A percentile compares a stretch with the other conserved stretches of the same genome.
Evolutionary conservation across 2,329 filamentous ascomycete genomes (phyloP).

Genomic region (Aspergillus fumigatiaffinis): DNA sequence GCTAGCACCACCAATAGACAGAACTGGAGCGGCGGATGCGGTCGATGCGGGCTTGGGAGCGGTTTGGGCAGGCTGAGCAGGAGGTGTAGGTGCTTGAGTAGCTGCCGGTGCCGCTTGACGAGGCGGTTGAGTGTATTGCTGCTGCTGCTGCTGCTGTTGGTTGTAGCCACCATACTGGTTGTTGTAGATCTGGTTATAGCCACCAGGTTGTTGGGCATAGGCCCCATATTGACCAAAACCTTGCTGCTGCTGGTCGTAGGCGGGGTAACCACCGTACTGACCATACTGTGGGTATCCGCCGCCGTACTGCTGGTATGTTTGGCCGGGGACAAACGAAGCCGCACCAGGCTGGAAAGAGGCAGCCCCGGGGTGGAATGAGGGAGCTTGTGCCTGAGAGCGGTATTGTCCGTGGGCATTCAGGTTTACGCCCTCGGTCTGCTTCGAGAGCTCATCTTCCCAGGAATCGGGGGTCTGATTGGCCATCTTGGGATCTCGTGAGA

Average conservation of each 20-base stretch:
- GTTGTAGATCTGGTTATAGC: conserved; percentile 37
- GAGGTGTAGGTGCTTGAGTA: conserved; percentile 36
- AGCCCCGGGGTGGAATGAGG: conserved; percentile 62
- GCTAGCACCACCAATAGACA: conserved; percentile 57
- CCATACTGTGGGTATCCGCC: conserved; percentile 49
- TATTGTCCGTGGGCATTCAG: conserved; percentile 58
- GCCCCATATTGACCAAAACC: conserved; percentile 43
- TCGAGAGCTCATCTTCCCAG: conserved; percentile 88
- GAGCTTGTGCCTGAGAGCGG: conserved; percentile 47
- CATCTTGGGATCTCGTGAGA: conserved; percentile 53
- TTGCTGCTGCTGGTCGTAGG: conserved; percentile 48
- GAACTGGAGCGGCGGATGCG: conserved; percentile 29
- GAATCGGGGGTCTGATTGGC: conserved; percentile 74
- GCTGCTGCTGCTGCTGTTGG: conserved; percentile 25
- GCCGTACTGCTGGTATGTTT: conserved; percentile 59
- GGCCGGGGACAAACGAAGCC: conserved; percentile 69
- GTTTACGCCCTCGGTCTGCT: conserved; percentile 73
- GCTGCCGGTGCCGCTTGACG: conserved; percentile 46
- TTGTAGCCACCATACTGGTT: conserved; percentile 63
- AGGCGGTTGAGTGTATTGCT: conserved; percentile 23
- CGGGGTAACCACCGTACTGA: conserved; percentile 50
- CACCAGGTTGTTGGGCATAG: conserved; percentile 39
- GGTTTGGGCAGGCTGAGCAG: conserved; percentile 41
- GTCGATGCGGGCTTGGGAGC: conserved; percentile 48
- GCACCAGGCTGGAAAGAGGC: conserved; percentile 63